phyloP scores from a whole-genome alignment of 345 rosid genomes.

The Linum trigynum region DNA sequence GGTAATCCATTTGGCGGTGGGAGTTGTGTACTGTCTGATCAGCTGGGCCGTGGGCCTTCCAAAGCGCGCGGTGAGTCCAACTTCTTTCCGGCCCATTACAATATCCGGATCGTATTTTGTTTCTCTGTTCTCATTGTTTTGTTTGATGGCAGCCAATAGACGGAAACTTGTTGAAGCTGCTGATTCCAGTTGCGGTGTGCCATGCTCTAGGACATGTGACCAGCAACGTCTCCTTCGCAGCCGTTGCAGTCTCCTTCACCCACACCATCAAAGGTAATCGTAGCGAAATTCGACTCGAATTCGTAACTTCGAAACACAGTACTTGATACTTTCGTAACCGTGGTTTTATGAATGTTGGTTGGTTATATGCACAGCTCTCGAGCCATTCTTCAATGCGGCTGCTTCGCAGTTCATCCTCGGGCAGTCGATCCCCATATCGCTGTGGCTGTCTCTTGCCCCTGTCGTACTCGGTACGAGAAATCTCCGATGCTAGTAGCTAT shows the following conservation, averaged over 20 bases:
- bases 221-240: conserved; percentile 88
- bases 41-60: conserved; percentile 97
- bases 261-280: conserved; percentile 77
- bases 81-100: conserved; percentile 7
- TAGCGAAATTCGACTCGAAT: too few species aligned
- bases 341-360: too few species aligned
- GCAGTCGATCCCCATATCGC: conserved; percentile 64
- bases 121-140: neutral
- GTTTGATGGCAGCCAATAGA: conserved; percentile 61
- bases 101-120: neutral
- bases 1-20: conserved; percentile 82
- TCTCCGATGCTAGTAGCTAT: neutral
- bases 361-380: conserved; percentile 61
- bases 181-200: conserved; percentile 87
- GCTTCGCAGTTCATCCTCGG: conserved; percentile 92
- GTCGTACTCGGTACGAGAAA: conserved; percentile 61
- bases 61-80: conserved; percentile 77
- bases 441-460: conserved; percentile 89
- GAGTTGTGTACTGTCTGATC: conserved; percentile 76
- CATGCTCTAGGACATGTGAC: conserved; percentile 94
- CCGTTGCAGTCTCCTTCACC: conserved; percentile 96
- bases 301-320: too few species aligned
- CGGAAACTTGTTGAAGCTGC: conserved; percentile 57
- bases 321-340: too few species aligned
- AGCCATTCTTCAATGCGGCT: conserved; percentile 96